Evolutionary conservation across 164 flowering plant species (phyloP).

Genomic region (Nymphaea colorata): DNA sequence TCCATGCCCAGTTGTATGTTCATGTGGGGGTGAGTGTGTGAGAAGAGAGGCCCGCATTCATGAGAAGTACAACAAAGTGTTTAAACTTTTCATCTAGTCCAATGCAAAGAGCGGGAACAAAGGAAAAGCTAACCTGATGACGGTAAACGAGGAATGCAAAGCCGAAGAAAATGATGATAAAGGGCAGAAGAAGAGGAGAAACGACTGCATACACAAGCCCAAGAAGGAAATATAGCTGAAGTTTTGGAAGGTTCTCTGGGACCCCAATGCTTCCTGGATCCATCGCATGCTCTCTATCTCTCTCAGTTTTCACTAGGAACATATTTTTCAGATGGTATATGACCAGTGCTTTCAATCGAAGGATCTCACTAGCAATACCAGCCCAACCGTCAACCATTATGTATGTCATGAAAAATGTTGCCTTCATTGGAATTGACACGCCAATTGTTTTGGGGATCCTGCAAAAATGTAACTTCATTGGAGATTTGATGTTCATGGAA

Average conservation of each 20-base stretch:
- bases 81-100: too few relatives aligned
- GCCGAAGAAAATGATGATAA: slow-evolving; percentile 80
- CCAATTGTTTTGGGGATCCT: slow-evolving; percentile 97
- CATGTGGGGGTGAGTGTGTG: too few relatives aligned
- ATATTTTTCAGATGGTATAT: slow-evolving; percentile 80
- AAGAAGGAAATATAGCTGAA: slow-evolving; percentile 82
- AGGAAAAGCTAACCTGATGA: slow-evolving; percentile 64
- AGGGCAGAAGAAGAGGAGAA: slow-evolving; percentile 95
- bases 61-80: too few relatives aligned
- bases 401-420: slow-evolving; percentile 92
- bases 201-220: slow-evolving; percentile 86
- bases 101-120: neutral
- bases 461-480: slow-evolving; percentile 9
- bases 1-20: too few relatives aligned
- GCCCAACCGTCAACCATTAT: slow-evolving; percentile 99
- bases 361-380: slow-evolving; percentile 90
- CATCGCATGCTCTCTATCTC: slow-evolving; percentile 87
- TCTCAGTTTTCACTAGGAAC: slow-evolving; percentile 87
- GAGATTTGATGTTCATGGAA: neutral
- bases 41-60: too few relatives aligned
- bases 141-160: slow-evolving; percentile 90
- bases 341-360: slow-evolving; percentile 67
- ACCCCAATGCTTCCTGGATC: slow-evolving; percentile 67
- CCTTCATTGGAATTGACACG: slow-evolving; percentile 95
- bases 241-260: slow-evolving; percentile 69